phyloP scores from a whole-genome alignment of 345 rosid species.

The Salix dunnii region DNA sequence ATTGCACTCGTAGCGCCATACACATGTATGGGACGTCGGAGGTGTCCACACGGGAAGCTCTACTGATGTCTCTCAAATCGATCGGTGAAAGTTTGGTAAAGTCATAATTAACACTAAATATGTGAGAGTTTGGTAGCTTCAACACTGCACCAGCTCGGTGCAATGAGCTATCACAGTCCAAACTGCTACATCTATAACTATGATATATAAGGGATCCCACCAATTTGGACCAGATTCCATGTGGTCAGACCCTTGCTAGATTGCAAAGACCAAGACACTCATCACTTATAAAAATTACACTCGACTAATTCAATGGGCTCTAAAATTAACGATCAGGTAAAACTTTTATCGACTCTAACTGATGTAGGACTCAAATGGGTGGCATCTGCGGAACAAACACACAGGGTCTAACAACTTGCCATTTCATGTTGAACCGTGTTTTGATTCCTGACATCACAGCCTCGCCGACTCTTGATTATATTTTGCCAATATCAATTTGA shows the following conservation, averaged over 20 bases:
- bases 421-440: too few relatives aligned
- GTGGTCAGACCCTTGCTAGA: neutral
- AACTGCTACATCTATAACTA: neutral
- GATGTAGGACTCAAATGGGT: too few relatives aligned
- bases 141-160: neutral
- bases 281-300: neutral
- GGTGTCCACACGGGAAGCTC: neutral
- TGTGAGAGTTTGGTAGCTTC: neutral
- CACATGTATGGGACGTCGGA: neutral
- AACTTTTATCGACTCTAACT: too few relatives aligned
- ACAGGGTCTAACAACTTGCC: too few relatives aligned
- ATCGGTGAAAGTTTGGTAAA: constrained; percentile 37
- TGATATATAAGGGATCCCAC: neutral
- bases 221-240: neutral
- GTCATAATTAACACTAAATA: constrained; percentile 27
- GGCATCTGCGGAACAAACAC: too few relatives aligned
- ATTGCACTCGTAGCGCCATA: neutral
- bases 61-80: neutral
- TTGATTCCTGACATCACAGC: too few relatives aligned
- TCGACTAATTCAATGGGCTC: too few relatives aligned
- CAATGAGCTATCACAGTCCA: neutral
- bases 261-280: neutral
- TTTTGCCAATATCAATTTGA: too few relatives aligned
- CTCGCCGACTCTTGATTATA: too few relatives aligned
- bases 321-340: too few relatives aligned